A percentile compares a stretch with the other conserved stretches of the same genome.
Evolutionary conservation across 345 rosid species (phyloP).

Genomic region (Citropsis articulata): DNA sequence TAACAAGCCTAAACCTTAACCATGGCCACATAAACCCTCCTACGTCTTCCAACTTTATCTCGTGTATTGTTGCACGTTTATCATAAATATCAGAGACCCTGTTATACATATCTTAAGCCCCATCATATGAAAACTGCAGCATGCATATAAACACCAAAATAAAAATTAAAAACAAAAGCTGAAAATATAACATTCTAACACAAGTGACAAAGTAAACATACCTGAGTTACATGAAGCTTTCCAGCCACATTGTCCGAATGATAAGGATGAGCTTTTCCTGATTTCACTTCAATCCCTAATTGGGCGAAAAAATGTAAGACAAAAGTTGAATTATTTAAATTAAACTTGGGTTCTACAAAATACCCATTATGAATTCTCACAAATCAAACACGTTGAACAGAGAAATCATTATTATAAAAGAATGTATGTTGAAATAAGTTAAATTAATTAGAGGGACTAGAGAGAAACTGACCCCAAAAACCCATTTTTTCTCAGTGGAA

Average conservation of each 20-base stretch:
- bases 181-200: not conserved
- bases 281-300: slow-evolving; percentile 82
- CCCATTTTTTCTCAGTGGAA: slow-evolving; percentile 35
- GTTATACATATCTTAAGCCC: not conserved
- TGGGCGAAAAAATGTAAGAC: not conserved
- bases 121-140: not conserved
- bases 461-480: slow-evolving; percentile 58
- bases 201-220: slow-evolving; percentile 2
- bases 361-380: not conserved
- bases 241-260: slow-evolving; percentile 57
- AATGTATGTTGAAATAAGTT: not conserved
- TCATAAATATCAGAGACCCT: not conserved
- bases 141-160: not conserved
- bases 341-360: not conserved
- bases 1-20: not conserved
- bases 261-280: slow-evolving; percentile 69
- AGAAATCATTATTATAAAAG: not conserved
- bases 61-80: not conserved
- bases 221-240: slow-evolving; percentile 85
- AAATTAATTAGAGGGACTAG: not conserved
- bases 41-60: not conserved
- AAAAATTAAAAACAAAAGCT: not conserved
- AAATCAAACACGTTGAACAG: not conserved
- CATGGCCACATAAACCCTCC: not conserved
- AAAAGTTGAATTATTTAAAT: not conserved